Evolutionary conservation across 75 land plant species (phyloP), one percentile per base, ranked within the genome.

Genomic region (Picea sitchensis): DNA sequence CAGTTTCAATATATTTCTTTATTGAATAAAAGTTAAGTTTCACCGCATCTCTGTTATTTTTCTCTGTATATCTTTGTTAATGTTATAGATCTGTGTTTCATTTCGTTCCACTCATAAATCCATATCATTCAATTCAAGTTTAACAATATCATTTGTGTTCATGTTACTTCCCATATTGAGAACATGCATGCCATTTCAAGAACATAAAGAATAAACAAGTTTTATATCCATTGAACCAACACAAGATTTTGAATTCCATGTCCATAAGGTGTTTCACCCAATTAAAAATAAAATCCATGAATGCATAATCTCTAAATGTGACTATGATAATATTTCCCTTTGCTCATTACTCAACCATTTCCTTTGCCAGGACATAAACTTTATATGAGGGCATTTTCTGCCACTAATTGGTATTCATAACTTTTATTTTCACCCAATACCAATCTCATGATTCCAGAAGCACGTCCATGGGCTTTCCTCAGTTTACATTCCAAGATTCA

Each of bases 151-250:
- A 69, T 78, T 56, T 13, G 98, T 91, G 76, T 85, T 87, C 94
- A 95, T 92, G 64, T 93, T 89, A 76, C 98, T 97, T 12, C 91
- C 92, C 99, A 97, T 93, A 77, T 97, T 91, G 87, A 95, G 95
- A 47, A 97, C 99, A 36, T 98, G 99, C 71, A 97, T 88, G 51
- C 99, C 99, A 82, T 89, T 88, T 92, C 94, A 26, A 26, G 26
- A 91, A 76, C 90, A 97, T 20, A 97, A 83, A 72, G 91, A 94
- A 78, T 93, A 87, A 80, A 97, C 80, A 59, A 97, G 81, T 77
- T 97, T 87, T 18, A 80, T 86, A 82, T 97, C 99, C 98, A 97
- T 91, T 13, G 98, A 98, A 83, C 99, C 99, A 95, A 18, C 61
- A 98, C 89, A 76, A 98, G 82, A 79, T 98, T 98, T 58, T 81